phyloP scores from a whole-genome alignment of 306 rosid genomes.

The Castanopsis chinensis region DNA sequence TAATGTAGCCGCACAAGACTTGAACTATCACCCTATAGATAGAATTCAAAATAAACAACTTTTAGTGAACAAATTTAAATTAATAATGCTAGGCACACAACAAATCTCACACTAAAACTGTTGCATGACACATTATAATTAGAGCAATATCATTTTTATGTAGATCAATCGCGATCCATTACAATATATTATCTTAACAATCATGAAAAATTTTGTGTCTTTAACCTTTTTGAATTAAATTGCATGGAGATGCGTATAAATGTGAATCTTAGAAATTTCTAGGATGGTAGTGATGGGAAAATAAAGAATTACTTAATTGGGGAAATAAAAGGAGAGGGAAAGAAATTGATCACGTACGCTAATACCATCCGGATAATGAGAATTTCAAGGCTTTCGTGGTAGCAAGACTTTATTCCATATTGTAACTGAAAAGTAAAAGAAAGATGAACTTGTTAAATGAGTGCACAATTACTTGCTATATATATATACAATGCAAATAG shows the following conservation, averaged over 20 bases:
- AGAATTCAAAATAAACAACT: background rate
- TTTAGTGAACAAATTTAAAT: background rate
- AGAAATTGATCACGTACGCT: slow-evolving; percentile 37
- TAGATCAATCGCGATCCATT: too few relatives aligned
- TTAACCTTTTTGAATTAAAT: too few relatives aligned
- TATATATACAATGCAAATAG: background rate
- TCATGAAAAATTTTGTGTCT: too few relatives aligned
- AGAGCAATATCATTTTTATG: too few relatives aligned
- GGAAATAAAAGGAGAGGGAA: background rate
- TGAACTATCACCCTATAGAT: slow-evolving; percentile 49
- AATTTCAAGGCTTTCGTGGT: slow-evolving; percentile 37
- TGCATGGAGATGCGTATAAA: too few relatives aligned
- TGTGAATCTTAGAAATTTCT: too few relatives aligned
- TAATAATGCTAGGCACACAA: too few relatives aligned
- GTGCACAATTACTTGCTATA: background rate
- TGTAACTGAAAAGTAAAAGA: slow-evolving; percentile 29
- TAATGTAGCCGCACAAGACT: slow-evolving; percentile 59
- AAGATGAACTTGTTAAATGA: background rate
- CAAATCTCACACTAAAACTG: too few relatives aligned
- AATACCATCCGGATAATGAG: slow-evolving; percentile 40
- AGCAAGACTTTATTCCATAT: slow-evolving; percentile 56
- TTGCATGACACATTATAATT: background rate
- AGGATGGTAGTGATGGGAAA: too few relatives aligned
- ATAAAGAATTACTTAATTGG: background rate
- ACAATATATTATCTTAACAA: too few relatives aligned